phyloP scores from a whole-genome alignment of 2,329 filamentous ascomycete species.

The Apiospora marii region DNA sequence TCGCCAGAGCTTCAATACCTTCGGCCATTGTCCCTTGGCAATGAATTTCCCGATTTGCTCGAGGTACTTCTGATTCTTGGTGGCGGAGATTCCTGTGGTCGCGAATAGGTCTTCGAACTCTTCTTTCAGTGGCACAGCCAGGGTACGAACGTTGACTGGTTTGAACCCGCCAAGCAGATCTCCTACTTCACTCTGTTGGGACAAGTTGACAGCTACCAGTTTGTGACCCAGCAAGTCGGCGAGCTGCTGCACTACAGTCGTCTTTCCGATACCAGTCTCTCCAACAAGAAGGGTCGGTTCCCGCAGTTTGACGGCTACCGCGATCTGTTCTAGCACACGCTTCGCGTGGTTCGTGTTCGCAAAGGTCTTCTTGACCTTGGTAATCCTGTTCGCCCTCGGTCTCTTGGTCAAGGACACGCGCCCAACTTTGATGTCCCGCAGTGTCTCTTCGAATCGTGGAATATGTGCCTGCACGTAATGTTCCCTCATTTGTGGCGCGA shows the following conservation, averaged over 20 bases:
- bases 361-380: constrained; percentile 72
- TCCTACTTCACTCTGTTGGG: constrained; percentile 97
- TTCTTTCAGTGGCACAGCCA: constrained; percentile 90
- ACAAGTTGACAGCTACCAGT: constrained; percentile 92
- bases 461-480: constrained; percentile 79
- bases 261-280: constrained; percentile 98
- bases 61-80: constrained; percentile 88
- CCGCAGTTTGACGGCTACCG: constrained; percentile 80
- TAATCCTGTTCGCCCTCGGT: constrained; percentile 56
- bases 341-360: constrained; percentile 88
- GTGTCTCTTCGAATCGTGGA: constrained; percentile 71
- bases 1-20: constrained; percentile 84
- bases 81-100: constrained; percentile 82
- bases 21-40: constrained; percentile 85
- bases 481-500: constrained; percentile 81
- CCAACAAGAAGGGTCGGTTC: constrained; percentile 96
- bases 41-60: constrained; percentile 82
- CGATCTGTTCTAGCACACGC: constrained; percentile 86
- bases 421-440: constrained; percentile 68
- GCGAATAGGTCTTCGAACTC: constrained; percentile 92
- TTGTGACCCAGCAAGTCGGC: constrained; percentile 85
- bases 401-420: constrained; percentile 69
- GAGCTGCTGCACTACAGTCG: constrained; percentile 92
- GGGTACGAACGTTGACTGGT: constrained; percentile 86
- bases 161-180: constrained; percentile 97